A percentile compares a stretch with the other conserved stretches of the same genome.
Evolutionary conservation across 768 basidiomycete genomes (phyloP).

Genomic region (Rhodotorula toruloides): DNA sequence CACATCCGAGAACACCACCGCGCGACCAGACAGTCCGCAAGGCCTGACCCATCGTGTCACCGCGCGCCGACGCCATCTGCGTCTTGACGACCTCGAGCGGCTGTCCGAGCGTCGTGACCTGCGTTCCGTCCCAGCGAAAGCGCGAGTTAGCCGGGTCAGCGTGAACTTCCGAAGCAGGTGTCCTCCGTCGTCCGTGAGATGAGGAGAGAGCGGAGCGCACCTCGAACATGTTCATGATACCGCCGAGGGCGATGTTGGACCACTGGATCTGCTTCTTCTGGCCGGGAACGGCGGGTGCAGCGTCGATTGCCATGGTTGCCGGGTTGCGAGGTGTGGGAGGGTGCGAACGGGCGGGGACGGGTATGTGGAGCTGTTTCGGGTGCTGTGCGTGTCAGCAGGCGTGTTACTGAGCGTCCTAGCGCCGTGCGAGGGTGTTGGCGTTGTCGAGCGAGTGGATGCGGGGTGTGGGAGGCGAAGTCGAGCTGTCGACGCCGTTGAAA

Average conservation of each 20-base stretch:
- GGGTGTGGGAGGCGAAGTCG: too few relatives aligned
- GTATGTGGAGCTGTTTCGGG: too few relatives aligned
- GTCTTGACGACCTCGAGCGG: constrained; percentile 97
- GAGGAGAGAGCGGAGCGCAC: background rate
- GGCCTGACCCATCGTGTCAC: constrained; percentile 80
- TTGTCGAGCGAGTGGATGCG: too few relatives aligned
- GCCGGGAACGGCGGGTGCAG: constrained; percentile 59
- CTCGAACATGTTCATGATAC: constrained; percentile 93
- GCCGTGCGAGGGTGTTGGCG: too few relatives aligned
- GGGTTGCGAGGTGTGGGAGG: too few relatives aligned
- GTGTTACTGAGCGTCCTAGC: too few relatives aligned
- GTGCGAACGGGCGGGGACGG: background rate
- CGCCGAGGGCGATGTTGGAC: constrained; percentile 97
- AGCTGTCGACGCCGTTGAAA: too few relatives aligned
- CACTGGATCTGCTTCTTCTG: constrained; percentile 79
- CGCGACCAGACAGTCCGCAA: constrained; percentile 80
- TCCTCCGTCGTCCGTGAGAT: background rate
- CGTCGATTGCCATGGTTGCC: constrained; percentile 21
- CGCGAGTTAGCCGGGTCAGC: background rate
- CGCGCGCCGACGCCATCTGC: constrained; percentile 95
- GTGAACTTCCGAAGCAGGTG: background rate
- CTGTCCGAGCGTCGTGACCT: constrained; percentile 98
- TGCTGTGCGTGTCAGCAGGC: too few relatives aligned
- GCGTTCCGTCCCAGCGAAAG: background rate
- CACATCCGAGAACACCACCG: constrained; percentile 72